phyloP scores from a whole-genome alignment of 2,329 filamentous ascomycete species.

The Pseudogymnoascus sp. region DNA sequence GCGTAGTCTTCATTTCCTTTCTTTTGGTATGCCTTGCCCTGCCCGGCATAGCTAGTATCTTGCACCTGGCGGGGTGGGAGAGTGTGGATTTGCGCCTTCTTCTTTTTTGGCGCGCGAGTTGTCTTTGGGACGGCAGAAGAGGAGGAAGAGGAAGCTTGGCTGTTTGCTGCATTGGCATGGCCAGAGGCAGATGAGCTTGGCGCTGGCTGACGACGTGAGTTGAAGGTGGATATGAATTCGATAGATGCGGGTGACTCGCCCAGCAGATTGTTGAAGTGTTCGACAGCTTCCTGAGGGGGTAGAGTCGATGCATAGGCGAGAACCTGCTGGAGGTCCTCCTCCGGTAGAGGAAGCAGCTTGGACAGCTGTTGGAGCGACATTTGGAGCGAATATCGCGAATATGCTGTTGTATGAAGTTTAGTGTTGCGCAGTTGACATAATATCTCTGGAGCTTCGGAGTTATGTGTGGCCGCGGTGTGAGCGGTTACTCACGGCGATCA shows the following conservation, averaged over 20 bases:
- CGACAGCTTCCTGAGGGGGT: conserved; percentile 67
- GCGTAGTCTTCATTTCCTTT: conserved; percentile 68
- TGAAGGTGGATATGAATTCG: conserved; percentile 68
- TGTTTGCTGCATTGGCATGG: conserved; percentile 11
- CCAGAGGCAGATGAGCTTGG: conserved; percentile 22
- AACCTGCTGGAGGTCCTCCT: conserved; percentile 76
- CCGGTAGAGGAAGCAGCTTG: conserved; percentile 74
- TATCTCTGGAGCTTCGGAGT: background rate
- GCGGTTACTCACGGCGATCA: background rate
- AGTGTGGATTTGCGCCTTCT: conserved; percentile 54
- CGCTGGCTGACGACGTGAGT: conserved; percentile 50
- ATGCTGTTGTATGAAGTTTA: background rate
- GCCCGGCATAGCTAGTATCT: conserved; percentile 51
- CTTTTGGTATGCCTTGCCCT: conserved; percentile 68
- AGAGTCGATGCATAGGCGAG: conserved; percentile 74
- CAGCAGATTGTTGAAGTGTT: conserved; percentile 81
- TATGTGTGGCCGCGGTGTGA: background rate
- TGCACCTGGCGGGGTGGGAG: conserved; percentile 57
- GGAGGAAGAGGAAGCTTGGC: conserved; percentile 2
- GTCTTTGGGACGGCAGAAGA: conserved; percentile 39
- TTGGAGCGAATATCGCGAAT: background rate
- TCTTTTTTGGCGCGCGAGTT: conserved; percentile 47
- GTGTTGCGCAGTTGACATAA: background rate
- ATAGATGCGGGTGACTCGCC: conserved; percentile 73
- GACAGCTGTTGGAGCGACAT: conserved; percentile 61